Conservation (phyloP, 495 filamentous ascomycete genomes). For the Xylaria nigripes region DNA sequence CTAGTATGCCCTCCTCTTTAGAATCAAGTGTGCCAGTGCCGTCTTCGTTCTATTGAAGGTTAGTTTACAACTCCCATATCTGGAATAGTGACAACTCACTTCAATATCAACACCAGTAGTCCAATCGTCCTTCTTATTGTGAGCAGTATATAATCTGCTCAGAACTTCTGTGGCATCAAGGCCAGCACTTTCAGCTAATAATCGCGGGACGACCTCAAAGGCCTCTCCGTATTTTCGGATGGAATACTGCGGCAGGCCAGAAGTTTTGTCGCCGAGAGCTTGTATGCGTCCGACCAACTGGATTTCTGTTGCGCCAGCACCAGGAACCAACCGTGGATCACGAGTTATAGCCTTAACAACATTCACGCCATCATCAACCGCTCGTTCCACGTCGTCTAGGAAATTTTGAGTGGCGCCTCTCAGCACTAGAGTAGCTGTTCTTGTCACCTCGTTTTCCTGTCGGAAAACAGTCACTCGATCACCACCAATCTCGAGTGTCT, state of each 20-base stretch:
- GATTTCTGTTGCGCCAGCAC: constrained; percentile 92
- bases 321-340: constrained; percentile 83
- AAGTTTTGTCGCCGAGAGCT: constrained; percentile 80
- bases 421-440: constrained; percentile 91
- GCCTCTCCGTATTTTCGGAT: constrained; percentile 97
- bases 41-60: constrained; percentile 52
- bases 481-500: constrained; percentile 96
- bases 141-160: constrained; percentile 83
- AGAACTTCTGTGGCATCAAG: constrained; percentile 94
- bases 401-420: constrained; percentile 96
- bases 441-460: constrained; percentile 86
- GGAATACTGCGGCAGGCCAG: constrained; percentile 84
- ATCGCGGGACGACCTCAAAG: constrained; percentile 93
- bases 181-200: constrained; percentile 87
- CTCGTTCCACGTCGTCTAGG: constrained; percentile 93
- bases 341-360: constrained; percentile 97
- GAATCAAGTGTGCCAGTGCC: constrained; percentile 77
- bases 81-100: constrained; percentile 30
- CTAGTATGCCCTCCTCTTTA: constrained; percentile 82
- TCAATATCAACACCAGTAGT: constrained; percentile 90
- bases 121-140: constrained; percentile 81
- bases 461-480: constrained; percentile 98
- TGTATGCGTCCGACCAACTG: constrained; percentile 89
- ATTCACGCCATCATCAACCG: constrained; percentile 97
- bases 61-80: constrained; percentile 6